A percentile compares a stretch with the other conserved stretches of the same genome.
Conservation (phyloP, 1,284 basidiomycete genomes). For the Apiotrichum sp. region DNA sequence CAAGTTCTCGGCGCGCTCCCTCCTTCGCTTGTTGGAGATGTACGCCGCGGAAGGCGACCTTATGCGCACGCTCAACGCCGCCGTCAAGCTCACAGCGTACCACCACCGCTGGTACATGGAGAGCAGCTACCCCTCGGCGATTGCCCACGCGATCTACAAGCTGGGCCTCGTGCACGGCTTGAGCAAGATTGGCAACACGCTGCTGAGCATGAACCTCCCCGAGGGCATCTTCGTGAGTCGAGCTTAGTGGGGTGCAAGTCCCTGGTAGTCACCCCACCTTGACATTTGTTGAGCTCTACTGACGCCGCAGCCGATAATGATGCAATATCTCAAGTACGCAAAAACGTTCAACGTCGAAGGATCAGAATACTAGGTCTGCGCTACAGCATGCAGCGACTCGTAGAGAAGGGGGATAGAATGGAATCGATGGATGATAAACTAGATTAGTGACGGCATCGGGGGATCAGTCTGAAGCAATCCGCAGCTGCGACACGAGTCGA, state of each 20-base stretch:
- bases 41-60: slow-evolving; percentile 93
- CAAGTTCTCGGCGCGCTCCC: slow-evolving; percentile 84
- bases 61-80: slow-evolving; percentile 80
- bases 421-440: too few relatives aligned
- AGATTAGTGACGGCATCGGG: too few relatives aligned
- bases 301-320: slow-evolving; percentile 12
- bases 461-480: too few relatives aligned
- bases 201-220: slow-evolving; percentile 84
- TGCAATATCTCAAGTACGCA: slow-evolving; percentile 36
- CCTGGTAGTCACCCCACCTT: too few relatives aligned
- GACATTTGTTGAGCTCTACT: too few relatives aligned
- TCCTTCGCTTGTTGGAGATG: slow-evolving; percentile 85
- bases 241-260: too few relatives aligned
- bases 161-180: slow-evolving; percentile 90
- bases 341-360: slow-evolving; percentile 38
- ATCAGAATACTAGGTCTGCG: slow-evolving; percentile 26
- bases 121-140: slow-evolving; percentile 84
- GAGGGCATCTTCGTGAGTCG: slow-evolving; percentile 62
- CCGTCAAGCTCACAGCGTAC: slow-evolving; percentile 87
- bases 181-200: slow-evolving; percentile 86
- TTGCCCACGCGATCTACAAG: slow-evolving; percentile 85
- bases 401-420: too few relatives aligned
- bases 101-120: slow-evolving; percentile 64
- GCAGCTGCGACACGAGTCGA: too few relatives aligned
- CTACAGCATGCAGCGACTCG: too few relatives aligned